These are phyloP conservation scores for Alternaria incomplexa DNA, from an alignment of 2,329 filamentous ascomycete species.

Conservation along the genomic window DNA sequence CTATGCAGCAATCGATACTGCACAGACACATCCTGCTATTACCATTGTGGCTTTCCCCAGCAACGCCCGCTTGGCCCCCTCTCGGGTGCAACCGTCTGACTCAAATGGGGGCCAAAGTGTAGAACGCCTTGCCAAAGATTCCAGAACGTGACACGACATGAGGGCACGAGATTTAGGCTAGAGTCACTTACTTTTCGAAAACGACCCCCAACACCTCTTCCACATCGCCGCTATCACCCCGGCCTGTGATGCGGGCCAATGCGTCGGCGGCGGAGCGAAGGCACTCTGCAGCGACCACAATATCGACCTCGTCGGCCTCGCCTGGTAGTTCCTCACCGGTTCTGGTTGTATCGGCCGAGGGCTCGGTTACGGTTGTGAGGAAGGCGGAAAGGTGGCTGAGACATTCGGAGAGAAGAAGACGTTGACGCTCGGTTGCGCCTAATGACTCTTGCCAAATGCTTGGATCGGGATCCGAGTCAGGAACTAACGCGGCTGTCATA, in stretches of 20 bases:
- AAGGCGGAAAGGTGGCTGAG: conserved; percentile 75
- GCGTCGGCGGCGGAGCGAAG: conserved; percentile 63
- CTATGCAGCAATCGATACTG: conserved; percentile 7
- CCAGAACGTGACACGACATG: conserved; percentile 1
- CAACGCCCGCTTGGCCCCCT: conserved; percentile 1
- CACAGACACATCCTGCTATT: conserved; percentile 19
- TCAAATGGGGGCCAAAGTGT: conserved; percentile 4
- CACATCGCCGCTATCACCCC: conserved; percentile 83
- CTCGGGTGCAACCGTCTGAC: conserved; percentile 9
- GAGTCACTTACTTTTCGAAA: conserved; percentile 83
- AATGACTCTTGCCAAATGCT: conserved; percentile 81
- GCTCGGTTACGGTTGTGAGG: conserved; percentile 60
- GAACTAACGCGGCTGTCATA: conserved; percentile 66
- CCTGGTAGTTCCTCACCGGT: not conserved
- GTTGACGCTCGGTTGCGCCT: conserved; percentile 89
- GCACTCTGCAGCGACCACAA: conserved; percentile 89
- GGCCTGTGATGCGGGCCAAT: conserved; percentile 81
- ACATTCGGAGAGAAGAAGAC: conserved; percentile 78
- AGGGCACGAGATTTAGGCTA: not conserved
- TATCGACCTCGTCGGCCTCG: conserved; percentile 66
- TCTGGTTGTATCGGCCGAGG: conserved; percentile 6
- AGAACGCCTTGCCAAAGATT: conserved; percentile 5
- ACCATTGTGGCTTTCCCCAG: conserved; percentile 25
- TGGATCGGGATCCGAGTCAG: conserved; percentile 59
- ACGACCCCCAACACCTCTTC: conserved; percentile 96